Conservation (phyloP, 352 stramenopile genomes). For the Peronospora belbahrii region DNA sequence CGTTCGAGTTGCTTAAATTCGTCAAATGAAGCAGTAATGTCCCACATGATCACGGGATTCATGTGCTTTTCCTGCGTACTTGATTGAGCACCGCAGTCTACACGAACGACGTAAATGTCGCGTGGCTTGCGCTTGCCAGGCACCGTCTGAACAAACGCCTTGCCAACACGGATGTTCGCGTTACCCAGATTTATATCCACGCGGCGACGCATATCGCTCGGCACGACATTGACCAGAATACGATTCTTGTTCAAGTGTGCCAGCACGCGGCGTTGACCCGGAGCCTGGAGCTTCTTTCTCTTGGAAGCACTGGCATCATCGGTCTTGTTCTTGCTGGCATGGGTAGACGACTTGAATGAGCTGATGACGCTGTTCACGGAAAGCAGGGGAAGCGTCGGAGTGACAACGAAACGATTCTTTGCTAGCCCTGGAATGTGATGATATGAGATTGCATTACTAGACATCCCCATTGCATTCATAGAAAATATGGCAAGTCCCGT, state of each 20-base stretch:
- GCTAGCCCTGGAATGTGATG: not conserved
- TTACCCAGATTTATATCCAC: conserved; percentile 41
- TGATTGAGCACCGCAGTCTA: conserved; percentile 46
- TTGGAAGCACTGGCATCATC: conserved; percentile 18
- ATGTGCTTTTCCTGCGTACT: conserved; percentile 59
- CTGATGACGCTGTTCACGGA: conserved; percentile 11
- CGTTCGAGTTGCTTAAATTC: conserved; percentile 71
- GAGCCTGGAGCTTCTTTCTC: conserved; percentile 29
- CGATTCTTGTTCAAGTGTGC: conserved; percentile 31
- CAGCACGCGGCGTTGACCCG: conserved; percentile 39
- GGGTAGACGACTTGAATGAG: conserved; percentile 13
- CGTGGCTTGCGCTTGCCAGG: conserved; percentile 30
- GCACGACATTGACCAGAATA: conserved; percentile 48
- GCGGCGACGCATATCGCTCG: conserved; percentile 44
- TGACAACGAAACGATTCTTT: not conserved
- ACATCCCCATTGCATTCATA: conserved; percentile 7
- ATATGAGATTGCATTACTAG: conserved; percentile 4
- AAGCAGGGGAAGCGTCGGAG: conserved; percentile 27
- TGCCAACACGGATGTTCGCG: conserved; percentile 68
- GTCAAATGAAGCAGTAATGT: conserved; percentile 65
- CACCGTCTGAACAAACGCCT: conserved; percentile 47
- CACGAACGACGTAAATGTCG: conserved; percentile 69
- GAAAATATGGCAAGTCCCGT: conserved; percentile 34
- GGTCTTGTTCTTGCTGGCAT: conserved; percentile 17
- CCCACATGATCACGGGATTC: conserved; percentile 82